These are phyloP conservation scores for Solanum medicagineum DNA, from an alignment of 257 asterid genomes.

Conservation along the genomic window DNA sequence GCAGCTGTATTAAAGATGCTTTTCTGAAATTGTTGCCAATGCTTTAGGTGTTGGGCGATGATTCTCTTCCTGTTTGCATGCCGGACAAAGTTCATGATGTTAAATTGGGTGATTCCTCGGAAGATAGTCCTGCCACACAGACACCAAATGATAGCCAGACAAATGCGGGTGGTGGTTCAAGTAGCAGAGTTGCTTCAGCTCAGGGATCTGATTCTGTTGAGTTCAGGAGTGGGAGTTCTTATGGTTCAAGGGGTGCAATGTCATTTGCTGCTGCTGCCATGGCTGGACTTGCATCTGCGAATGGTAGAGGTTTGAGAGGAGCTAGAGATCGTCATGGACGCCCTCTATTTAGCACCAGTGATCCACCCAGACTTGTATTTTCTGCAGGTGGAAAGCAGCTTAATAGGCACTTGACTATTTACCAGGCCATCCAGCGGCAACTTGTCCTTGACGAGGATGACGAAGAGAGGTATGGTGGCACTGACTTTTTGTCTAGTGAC, in stretches of 20 bases:
- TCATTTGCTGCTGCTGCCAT: slow-evolving; percentile 98
- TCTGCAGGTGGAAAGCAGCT: slow-evolving; percentile 84
- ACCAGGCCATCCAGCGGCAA: slow-evolving; percentile 88
- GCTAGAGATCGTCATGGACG: slow-evolving; percentile 66
- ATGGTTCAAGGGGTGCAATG: slow-evolving; percentile 91
- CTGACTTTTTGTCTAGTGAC: slow-evolving; percentile 68
- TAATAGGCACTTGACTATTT: slow-evolving; percentile 68
- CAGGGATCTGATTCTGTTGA: slow-evolving; percentile 51
- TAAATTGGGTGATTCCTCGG: slow-evolving; percentile 61
- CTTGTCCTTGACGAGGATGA: slow-evolving; percentile 79
- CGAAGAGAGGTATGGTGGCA: slow-evolving; percentile 61
- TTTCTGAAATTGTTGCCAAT: background rate
- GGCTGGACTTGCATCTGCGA: slow-evolving; percentile 89
- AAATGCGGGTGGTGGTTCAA: slow-evolving; percentile 58
- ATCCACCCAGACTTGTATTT: slow-evolving; percentile 58
- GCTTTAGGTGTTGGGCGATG: slow-evolving; percentile 66
- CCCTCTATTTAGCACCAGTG: slow-evolving; percentile 39
- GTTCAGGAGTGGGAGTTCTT: slow-evolving; percentile 59
- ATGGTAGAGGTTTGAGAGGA: slow-evolving; percentile 68
- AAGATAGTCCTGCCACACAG: slow-evolving; percentile 35
- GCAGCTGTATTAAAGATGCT: background rate
- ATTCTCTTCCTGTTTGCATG: slow-evolving; percentile 58
- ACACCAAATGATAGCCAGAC: slow-evolving; percentile 45
- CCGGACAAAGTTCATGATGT: slow-evolving; percentile 91
- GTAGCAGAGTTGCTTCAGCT: slow-evolving; percentile 51